These are phyloP conservation scores for Trichoderma atroviride DNA, from an alignment of 2,329 filamentous ascomycete species.

Conservation along the genomic window DNA sequence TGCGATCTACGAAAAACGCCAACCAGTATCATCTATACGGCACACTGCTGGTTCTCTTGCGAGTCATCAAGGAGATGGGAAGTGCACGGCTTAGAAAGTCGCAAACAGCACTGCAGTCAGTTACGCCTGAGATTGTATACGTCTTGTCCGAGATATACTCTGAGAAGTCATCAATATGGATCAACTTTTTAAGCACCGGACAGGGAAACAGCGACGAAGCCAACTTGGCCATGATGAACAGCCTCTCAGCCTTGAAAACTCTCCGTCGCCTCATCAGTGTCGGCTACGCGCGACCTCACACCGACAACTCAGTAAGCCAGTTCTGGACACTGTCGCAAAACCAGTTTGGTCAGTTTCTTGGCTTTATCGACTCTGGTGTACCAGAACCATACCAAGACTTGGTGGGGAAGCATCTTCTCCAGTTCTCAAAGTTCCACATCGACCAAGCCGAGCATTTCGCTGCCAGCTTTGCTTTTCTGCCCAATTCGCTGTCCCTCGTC, in stretches of 20 bases:
- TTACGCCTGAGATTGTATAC: constrained; percentile 82
- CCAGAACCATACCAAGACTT: constrained; percentile 59
- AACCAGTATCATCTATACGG: constrained; percentile 70
- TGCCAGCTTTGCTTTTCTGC: constrained; percentile 79
- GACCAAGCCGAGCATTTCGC: constrained; percentile 81
- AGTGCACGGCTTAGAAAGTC: constrained; percentile 76
- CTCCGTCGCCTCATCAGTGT: constrained; percentile 76
- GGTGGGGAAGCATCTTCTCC: constrained; percentile 83
- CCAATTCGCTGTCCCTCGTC: constrained; percentile 75
- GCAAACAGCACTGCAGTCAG: constrained; percentile 73
- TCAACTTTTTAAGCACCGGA: constrained; percentile 58
- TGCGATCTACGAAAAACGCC: constrained; percentile 56
- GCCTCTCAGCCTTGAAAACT: constrained; percentile 75
- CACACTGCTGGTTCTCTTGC: constrained; percentile 74
- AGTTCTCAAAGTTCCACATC: constrained; percentile 89
- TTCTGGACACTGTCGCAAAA: constrained; percentile 80
- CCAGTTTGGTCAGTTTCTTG: constrained; percentile 77
- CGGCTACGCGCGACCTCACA: constrained; percentile 83
- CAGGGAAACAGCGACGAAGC: constrained; percentile 61
- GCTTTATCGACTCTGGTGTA: constrained; percentile 60
- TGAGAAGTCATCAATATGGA: constrained; percentile 71
- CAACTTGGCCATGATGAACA: constrained; percentile 71
- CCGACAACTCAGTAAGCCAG: constrained; percentile 72
- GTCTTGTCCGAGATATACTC: constrained; percentile 78
- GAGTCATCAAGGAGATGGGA: constrained; percentile 87